Percentiles rank a stretch among this genome's conserved stretches.
Conservation (phyloP, 306 rosid genomes). For the Luffa aegyptiaca region DNA sequence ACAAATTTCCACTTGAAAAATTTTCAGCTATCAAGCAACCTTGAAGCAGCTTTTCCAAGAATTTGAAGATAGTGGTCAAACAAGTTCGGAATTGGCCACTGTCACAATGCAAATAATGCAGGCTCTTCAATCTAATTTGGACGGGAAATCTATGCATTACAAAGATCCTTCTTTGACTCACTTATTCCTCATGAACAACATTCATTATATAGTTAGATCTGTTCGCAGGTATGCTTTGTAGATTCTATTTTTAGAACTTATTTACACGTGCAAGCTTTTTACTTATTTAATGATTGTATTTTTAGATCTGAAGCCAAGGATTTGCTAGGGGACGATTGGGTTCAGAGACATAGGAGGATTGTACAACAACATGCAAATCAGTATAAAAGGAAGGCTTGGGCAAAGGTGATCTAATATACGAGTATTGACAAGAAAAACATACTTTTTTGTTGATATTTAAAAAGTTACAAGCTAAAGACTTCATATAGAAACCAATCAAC, state of each 20-base stretch:
- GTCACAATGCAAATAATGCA: conserved; percentile 93
- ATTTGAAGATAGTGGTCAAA: conserved; percentile 55
- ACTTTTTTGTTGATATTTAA: neutral
- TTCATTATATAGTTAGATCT: conserved; percentile 91
- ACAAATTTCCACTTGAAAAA: neutral
- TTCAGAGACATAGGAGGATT: conserved; percentile 77
- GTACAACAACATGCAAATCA: conserved; percentile 98
- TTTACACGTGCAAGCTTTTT: conserved; percentile 11
- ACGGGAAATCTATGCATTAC: conserved; percentile 91
- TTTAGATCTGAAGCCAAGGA: conserved; percentile 97
- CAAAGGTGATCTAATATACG: conserved; percentile 47
- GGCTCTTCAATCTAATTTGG: conserved; percentile 92
- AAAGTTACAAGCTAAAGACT: neutral
- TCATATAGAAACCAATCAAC: neutral
- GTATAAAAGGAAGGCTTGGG: conserved; percentile 90
- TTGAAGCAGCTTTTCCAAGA: conserved; percentile 94
- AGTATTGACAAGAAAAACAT: neutral
- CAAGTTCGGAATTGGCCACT: conserved; percentile 65
- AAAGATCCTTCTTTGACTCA: conserved; percentile 74
- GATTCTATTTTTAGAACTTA: neutral
- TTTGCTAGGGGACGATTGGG: conserved; percentile 98
- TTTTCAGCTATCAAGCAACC: conserved; percentile 77
- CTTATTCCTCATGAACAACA: conserved; percentile 94
- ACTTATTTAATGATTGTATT: neutral
- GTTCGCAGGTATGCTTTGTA: conserved; percentile 60